These are phyloP conservation scores for Colletotrichum camelliae DNA, from an alignment of 2,329 filamentous ascomycete species.

Conservation along the genomic window DNA sequence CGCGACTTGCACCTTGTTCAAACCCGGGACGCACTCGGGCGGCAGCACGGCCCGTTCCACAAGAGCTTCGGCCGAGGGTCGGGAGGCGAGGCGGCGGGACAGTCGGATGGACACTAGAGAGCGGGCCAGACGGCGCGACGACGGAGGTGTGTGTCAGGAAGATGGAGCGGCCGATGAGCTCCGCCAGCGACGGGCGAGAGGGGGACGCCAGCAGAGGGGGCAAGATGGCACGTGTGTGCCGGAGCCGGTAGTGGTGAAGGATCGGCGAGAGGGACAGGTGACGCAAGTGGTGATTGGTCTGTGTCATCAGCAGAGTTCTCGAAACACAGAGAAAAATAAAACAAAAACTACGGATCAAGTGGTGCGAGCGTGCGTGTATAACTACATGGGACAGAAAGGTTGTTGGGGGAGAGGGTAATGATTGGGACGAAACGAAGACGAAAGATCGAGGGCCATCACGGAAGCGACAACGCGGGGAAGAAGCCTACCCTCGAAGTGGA, in stretches of 20 bases:
- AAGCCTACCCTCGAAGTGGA: constrained; percentile 59
- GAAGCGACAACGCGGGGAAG: background rate
- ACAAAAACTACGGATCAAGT: background rate
- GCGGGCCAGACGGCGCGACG: constrained; percentile 66
- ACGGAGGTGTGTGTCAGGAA: constrained; percentile 71
- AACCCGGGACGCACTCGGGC: constrained; percentile 63
- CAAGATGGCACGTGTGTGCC: constrained; percentile 58
- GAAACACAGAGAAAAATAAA: background rate
- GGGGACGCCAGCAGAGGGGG: constrained; percentile 61
- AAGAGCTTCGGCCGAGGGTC: constrained; percentile 65
- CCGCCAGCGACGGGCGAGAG: constrained; percentile 62
- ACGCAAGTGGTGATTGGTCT: constrained; percentile 69
- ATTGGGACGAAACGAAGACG: background rate
- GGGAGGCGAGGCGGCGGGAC: constrained; percentile 62
- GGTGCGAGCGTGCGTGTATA: background rate
- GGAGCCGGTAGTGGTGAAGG: constrained; percentile 67
- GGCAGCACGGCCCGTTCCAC: constrained; percentile 70
- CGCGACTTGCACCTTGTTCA: constrained; percentile 49
- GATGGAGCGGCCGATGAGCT: constrained; percentile 69
- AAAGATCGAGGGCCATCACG: background rate
- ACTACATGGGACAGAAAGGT: background rate
- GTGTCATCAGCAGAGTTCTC: constrained; percentile 19
- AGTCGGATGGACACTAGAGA: constrained; percentile 71
- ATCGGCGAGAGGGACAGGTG: constrained; percentile 68
- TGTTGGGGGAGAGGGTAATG: background rate